These are phyloP conservation scores for Choanephora cucurbitarum DNA, from an alignment of 371 early-diverging fungal species.

Conservation along the genomic window DNA sequence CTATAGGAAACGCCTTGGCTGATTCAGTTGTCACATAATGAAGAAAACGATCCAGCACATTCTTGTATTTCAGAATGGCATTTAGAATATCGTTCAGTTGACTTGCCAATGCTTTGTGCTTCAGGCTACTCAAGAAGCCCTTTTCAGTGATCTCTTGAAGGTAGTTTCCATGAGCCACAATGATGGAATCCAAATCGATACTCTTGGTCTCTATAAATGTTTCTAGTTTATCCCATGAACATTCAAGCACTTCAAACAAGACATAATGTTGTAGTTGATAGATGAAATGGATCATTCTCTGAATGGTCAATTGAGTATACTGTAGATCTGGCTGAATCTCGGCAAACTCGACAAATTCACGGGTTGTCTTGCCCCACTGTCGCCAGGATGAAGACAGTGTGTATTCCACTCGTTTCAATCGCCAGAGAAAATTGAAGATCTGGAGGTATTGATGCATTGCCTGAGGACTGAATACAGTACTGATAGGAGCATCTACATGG, in stretches of 20 bases:
- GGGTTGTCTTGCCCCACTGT: conserved; percentile 69
- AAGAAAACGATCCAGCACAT: conserved; percentile 34
- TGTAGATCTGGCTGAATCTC: conserved; percentile 60
- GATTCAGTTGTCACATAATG: conserved; percentile 21
- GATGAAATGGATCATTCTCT: conserved; percentile 93
- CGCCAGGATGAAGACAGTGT: conserved; percentile 79
- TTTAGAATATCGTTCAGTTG: conserved; percentile 43
- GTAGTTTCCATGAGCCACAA: conserved; percentile 70
- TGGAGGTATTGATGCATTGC: conserved; percentile 83
- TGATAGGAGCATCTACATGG: conserved; percentile 81
- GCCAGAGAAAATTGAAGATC: conserved; percentile 88
- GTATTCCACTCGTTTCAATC: conserved; percentile 86
- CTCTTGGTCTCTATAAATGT: conserved; percentile 59
- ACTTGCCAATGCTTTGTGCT: conserved; percentile 29
- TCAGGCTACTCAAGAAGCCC: conserved; percentile 57
- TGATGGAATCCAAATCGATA: conserved; percentile 73
- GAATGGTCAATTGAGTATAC: conserved; percentile 63
- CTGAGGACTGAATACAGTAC: conserved; percentile 74
- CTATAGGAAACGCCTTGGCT: background rate
- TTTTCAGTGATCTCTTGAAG: conserved; percentile 63
- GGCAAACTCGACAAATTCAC: conserved; percentile 49
- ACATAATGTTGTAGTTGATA: conserved; percentile 90
- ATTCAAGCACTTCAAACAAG: conserved; percentile 86
- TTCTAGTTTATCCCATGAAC: conserved; percentile 84
- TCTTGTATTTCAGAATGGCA: conserved; percentile 38